Base-by-base conservation (phyloP, 768 basidiomycete genomes). In the Nevesoporus exiguus region DNA sequence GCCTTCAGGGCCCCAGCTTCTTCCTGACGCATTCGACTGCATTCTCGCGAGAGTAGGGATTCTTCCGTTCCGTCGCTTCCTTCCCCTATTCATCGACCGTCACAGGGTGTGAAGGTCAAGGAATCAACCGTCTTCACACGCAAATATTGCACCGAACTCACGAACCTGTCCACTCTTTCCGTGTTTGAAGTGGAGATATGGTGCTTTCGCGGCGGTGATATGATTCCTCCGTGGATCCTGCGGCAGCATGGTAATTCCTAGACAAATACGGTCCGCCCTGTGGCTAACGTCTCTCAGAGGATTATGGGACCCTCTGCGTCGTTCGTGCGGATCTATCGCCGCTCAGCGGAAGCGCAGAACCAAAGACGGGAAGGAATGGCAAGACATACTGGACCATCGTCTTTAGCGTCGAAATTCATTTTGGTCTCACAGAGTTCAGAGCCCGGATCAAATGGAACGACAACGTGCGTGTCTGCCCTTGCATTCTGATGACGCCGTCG, bases 101-200 rank as follows among this genome's bases (percentile, higher is more conserved):
- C 51, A 0, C 59, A 90, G 85, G 72, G 84, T 40, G 77, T 86
- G 40, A 87, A 80, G 73, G 89, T 90, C 49, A 88, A 90, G 56
- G 88, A 90, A 64, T 89, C 86, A 21, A 90, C 82, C 0, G 87
- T 90, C 14, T 90, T 90, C 66, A 85, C 83, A 51, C 77, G 88
- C 50, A 91, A 91, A 64, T 90, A 91, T 68, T 88, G 85, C 63
- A 90, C 88, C 0, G 88, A 90, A 65, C 77, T 91, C 34, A 90
- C 88, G 9, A 89, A 80, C 57, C 66, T 91, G 29, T 81, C 83
- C 4, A 85, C 88, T 60, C 75, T 90, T 5, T 87, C 85, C 14
- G 85, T 90, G 17, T 90, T 91, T 59, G 88, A 90, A 65, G 88
- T 90, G 25, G 88, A 90, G 67, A 80, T 91, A 59, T 90, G 88